These are phyloP conservation scores for Pseudocercospora vitis DNA, from an alignment of 2,329 filamentous ascomycete genomes.

Conservation along the genomic window DNA sequence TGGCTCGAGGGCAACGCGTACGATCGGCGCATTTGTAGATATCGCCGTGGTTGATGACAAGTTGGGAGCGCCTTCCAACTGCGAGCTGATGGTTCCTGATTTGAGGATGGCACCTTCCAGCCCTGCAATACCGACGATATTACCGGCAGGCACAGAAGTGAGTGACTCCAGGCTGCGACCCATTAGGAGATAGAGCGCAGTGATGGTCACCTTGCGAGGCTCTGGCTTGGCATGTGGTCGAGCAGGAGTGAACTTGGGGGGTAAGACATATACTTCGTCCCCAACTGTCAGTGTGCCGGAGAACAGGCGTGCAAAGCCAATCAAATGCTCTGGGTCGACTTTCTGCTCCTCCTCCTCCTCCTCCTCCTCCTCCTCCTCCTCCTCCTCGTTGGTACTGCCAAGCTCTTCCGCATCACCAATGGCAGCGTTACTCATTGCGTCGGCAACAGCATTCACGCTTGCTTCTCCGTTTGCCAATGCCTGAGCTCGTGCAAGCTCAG, in stretches of 20 bases:
- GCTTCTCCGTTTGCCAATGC: slow-evolving; percentile 54
- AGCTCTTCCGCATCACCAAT: slow-evolving; percentile 53
- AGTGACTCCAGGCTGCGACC: slow-evolving; percentile 82
- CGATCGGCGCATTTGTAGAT: slow-evolving; percentile 74
- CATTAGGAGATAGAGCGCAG: slow-evolving; percentile 92
- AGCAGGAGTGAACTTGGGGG: slow-evolving; percentile 88
- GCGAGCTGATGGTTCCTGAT: slow-evolving; percentile 88
- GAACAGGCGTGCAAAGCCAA: slow-evolving; percentile 92
- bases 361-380: slow-evolving; percentile 50
- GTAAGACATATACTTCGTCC: slow-evolving; percentile 85
- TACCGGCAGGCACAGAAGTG: slow-evolving; percentile 82
- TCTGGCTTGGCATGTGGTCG: slow-evolving; percentile 69
- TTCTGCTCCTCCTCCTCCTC: slow-evolving; percentile 54
- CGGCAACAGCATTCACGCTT: slow-evolving; percentile 58
- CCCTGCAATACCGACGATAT: slow-evolving; percentile 91
- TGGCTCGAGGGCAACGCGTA: slow-evolving; percentile 92
- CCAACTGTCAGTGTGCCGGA: slow-evolving; percentile 87
- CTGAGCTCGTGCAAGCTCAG: slow-evolving; percentile 80
- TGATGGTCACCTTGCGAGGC: slow-evolving; percentile 80
- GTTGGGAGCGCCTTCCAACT: slow-evolving; percentile 82
- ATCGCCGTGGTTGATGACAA: slow-evolving; percentile 79
- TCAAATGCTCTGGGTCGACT: slow-evolving; percentile 78
- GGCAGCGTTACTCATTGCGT: slow-evolving; percentile 61
- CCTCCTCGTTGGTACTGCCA: slow-evolving; percentile 53
- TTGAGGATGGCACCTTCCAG: slow-evolving; percentile 93